These are phyloP conservation scores for Xylaria curta DNA, from an alignment of 495 filamentous ascomycete genomes.

Conservation along the genomic window DNA sequence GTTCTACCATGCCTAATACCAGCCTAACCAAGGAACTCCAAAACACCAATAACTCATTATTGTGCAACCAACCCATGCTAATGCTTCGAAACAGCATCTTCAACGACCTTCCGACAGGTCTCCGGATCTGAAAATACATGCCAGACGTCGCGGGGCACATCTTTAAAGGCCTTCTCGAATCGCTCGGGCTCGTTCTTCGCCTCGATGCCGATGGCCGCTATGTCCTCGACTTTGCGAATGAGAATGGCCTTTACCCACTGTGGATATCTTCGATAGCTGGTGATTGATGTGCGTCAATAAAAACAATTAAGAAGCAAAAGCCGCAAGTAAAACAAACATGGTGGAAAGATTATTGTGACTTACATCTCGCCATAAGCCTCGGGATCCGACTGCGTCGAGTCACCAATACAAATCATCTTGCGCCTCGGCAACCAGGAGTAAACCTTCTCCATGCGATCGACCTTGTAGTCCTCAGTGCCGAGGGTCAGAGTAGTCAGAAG, in stretches of 20 bases:
- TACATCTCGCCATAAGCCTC: constrained; percentile 86
- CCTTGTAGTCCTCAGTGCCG: constrained; percentile 86
- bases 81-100: constrained; percentile 41
- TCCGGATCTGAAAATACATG: constrained; percentile 76
- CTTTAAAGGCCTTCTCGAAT: constrained; percentile 85
- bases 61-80: not conserved
- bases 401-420: constrained; percentile 83
- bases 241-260: constrained; percentile 81
- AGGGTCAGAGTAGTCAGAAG: constrained; percentile 79
- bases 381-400: constrained; percentile 90
- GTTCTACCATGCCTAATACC: not conserved
- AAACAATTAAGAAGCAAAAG: not conserved
- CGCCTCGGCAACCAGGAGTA: constrained; percentile 75
- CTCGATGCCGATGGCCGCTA: constrained; percentile 69
- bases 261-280: constrained; percentile 57
- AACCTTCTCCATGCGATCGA: constrained; percentile 78
- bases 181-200: constrained; percentile 74
- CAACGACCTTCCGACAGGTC: constrained; percentile 59
- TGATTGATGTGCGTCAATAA: constrained; percentile 26
- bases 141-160: constrained; percentile 74
- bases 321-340: not conserved
- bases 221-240: constrained; percentile 82
- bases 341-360: constrained; percentile 21
- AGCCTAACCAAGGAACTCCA: not conserved
- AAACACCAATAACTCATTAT: not conserved